Conservation (phyloP, 208 protist genomes). For the Leishmania guyanensis region DNA sequence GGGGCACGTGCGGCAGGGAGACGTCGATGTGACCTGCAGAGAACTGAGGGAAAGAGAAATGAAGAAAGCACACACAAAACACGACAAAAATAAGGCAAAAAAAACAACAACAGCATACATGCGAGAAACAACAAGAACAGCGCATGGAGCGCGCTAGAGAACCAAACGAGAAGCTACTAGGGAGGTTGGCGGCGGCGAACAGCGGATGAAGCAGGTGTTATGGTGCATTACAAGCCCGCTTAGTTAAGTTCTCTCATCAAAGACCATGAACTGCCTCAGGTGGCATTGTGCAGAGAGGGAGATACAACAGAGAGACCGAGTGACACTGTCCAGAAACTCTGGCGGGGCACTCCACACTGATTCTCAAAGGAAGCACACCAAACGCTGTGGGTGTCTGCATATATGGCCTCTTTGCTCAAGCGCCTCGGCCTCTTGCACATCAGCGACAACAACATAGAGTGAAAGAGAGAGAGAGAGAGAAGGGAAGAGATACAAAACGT, state of each 20-base stretch:
- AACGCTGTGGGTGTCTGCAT: background rate
- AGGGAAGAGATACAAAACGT: background rate
- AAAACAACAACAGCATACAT: background rate
- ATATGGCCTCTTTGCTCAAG: background rate
- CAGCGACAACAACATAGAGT: background rate
- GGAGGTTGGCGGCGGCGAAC: background rate
- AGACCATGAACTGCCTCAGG: background rate
- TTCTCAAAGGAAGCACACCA: background rate
- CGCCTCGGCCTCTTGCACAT: background rate
- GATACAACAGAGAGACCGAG: background rate
- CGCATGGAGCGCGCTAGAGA: background rate
- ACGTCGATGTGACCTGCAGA: background rate
- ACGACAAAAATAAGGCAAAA: background rate
- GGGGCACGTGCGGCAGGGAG: background rate
- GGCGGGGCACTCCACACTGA: background rate
- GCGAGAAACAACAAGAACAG: background rate
- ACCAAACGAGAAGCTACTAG: background rate
- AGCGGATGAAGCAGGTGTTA: background rate
- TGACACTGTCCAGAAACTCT: background rate
- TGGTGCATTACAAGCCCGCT: background rate
- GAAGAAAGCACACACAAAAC: background rate
- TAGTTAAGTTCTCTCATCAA: background rate
- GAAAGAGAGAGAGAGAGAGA: constrained; percentile 9
- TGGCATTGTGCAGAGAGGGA: background rate
- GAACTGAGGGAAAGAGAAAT: background rate